Evolutionary conservation across 176 grass and related monocot species (phyloP).

Genomic region (Avena eriantha): DNA sequence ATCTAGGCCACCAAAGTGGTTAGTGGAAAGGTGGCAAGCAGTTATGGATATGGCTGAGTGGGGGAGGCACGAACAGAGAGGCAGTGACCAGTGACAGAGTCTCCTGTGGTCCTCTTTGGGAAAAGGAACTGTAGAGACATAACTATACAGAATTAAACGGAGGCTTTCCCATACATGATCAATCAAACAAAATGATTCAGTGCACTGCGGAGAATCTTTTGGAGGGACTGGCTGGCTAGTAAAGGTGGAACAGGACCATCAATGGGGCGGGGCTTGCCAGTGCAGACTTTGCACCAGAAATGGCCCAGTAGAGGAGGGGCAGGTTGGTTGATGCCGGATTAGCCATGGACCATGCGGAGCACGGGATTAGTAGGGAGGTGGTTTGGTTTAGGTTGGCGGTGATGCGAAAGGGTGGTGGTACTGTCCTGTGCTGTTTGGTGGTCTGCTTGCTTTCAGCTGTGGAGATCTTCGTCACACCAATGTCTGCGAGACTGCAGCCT

Average conservation of each 20-base stretch:
- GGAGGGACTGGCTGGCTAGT: background rate
- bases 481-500: background rate
- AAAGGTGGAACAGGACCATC: slow-evolving; percentile 45
- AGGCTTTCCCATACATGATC: slow-evolving; percentile 6
- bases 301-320: background rate
- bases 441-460: slow-evolving; percentile 8
- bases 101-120: slow-evolving; percentile 45
- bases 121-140: slow-evolving; percentile 10
- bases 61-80: slow-evolving; percentile 33
- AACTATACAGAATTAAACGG: slow-evolving; percentile 26
- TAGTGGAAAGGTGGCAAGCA: slow-evolving; percentile 42
- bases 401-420: slow-evolving; percentile 34
- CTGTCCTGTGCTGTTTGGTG: slow-evolving; percentile 37
- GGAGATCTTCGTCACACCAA: background rate
- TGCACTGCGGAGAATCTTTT: slow-evolving; percentile 38
- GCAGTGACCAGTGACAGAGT: slow-evolving; percentile 30
- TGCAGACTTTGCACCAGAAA: slow-evolving; percentile 44
- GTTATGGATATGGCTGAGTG: slow-evolving; percentile 32
- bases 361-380: background rate
- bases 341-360: background rate
- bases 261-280: slow-evolving; percentile 4
- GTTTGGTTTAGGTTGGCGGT: slow-evolving; percentile 41
- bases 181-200: slow-evolving; percentile 23
- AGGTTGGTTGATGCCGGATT: background rate
- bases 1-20: slow-evolving; percentile 32